phyloP scores from a whole-genome alignment of 768 basidiomycete species.

The Hemileccinum rubropunctum region DNA sequence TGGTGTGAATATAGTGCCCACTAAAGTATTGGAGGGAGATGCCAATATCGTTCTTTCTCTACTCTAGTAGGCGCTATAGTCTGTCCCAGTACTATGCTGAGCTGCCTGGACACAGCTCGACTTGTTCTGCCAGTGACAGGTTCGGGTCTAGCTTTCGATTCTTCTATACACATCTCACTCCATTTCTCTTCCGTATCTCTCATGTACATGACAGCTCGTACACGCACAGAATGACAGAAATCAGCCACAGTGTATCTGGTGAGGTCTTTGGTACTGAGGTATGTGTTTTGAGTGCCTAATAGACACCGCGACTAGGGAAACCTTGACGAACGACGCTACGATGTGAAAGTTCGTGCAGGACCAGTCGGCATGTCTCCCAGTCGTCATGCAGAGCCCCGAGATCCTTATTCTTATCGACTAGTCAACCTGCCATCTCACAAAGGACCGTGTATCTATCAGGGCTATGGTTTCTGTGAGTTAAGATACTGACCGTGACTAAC shows the following conservation, averaged over 20 bases:
- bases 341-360: conserved; percentile 99
- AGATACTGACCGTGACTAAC: no score
- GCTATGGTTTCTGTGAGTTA: conserved; percentile 99
- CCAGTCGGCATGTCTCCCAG: conserved; percentile 75
- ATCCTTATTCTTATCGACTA: conserved; percentile 28
- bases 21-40: no score
- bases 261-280: conserved; percentile 2
- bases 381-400: not conserved
- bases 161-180: no score
- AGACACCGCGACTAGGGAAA: conserved; percentile 63
- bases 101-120: no score
- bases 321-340: conserved; percentile 93
- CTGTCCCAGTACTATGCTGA: no score
- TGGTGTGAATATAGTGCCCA: no score
- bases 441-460: conserved; percentile 98
- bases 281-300: not conserved
- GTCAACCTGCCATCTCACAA: conserved; percentile 98
- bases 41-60: no score
- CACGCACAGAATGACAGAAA: conserved; percentile 88
- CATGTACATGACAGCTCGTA: no score
- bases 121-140: no score
- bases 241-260: conserved; percentile 90
- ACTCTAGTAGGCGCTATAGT: no score
- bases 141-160: no score
- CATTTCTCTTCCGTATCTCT: no score